A percentile compares a stretch with the other conserved stretches of the same genome.
Conservation (phyloP, 129 eudicot genomes). For the Deinandra increscens region DNA sequence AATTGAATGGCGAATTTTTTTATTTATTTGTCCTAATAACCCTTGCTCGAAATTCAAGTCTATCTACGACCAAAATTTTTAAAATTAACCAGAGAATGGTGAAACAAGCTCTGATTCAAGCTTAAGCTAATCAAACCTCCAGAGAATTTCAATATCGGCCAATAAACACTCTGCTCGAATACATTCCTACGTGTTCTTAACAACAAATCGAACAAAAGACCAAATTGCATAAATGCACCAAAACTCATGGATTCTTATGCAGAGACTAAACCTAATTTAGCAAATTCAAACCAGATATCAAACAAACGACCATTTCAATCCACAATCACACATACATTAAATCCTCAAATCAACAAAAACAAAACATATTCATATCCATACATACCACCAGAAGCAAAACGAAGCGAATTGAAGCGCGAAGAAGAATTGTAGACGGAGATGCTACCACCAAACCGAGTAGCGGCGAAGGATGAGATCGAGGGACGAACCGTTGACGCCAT, state of each 20-base stretch:
- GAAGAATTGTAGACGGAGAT: slow-evolving; percentile 24
- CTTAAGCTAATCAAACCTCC: slow-evolving; percentile 1
- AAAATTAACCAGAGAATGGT: neutral
- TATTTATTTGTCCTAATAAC: neutral
- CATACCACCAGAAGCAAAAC: slow-evolving; percentile 49
- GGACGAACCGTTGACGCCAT: slow-evolving; percentile 78
- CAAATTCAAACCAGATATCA: neutral
- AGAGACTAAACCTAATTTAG: slow-evolving; percentile 11
- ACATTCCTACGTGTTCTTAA: slow-evolving; percentile 6
- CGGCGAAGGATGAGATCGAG: slow-evolving; percentile 43
- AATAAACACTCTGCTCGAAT: neutral
- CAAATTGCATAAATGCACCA: neutral
- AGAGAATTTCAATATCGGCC: neutral
- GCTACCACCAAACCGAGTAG: slow-evolving; percentile 35
- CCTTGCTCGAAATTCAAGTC: slow-evolving; percentile 4
- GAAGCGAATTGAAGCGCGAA: slow-evolving; percentile 40
- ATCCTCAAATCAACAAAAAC: neutral
- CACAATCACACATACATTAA: neutral
- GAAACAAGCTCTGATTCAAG: neutral
- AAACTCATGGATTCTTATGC: neutral
- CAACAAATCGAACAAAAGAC: neutral
- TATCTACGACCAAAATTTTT: neutral
- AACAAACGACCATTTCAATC: neutral
- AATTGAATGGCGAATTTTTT: slow-evolving; percentile 37
- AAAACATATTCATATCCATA: slow-evolving; percentile 18